These are phyloP conservation scores for Fraxinus greggii DNA, from an alignment of 305 asterid species.

Conservation along the genomic window DNA sequence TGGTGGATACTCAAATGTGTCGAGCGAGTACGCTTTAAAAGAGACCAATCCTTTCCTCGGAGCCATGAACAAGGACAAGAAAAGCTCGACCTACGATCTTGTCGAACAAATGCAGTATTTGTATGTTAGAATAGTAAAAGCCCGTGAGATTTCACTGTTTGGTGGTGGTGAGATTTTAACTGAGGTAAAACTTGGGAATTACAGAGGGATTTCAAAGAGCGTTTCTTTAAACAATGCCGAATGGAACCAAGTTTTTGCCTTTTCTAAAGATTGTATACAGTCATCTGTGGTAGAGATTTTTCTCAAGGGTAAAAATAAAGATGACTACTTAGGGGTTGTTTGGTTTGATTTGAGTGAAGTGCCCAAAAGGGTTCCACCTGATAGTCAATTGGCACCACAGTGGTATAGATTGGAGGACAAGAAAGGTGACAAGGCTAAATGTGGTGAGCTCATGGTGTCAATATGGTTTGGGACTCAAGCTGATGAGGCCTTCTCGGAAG, in stretches of 20 bases:
- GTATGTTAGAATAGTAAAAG: slow-evolving; percentile 66
- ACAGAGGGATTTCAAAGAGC: slow-evolving; percentile 67
- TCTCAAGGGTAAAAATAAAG: slow-evolving; percentile 60
- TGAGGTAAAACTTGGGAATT: slow-evolving; percentile 86
- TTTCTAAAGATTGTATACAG: slow-evolving; percentile 72
- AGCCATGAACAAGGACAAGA: slow-evolving; percentile 54
- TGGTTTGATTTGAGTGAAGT: slow-evolving; percentile 88
- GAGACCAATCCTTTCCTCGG: slow-evolving; percentile 85
- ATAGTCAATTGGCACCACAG: slow-evolving; percentile 83
- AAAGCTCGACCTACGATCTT: slow-evolving; percentile 72
- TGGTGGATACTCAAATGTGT: slow-evolving; percentile 34
- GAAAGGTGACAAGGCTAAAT: slow-evolving; percentile 64
- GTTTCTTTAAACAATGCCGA: slow-evolving; percentile 45
- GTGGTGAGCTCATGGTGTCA: slow-evolving; percentile 71
- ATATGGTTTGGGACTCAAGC: slow-evolving; percentile 95
- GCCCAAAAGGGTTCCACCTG: slow-evolving; percentile 82
- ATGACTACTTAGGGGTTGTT: slow-evolving; percentile 73
- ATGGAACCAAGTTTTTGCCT: slow-evolving; percentile 87
- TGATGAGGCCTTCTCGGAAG: slow-evolving; percentile 87
- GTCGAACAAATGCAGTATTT: slow-evolving; percentile 90
- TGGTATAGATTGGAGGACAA: slow-evolving; percentile 88
- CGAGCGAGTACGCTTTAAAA: slow-evolving; percentile 55
- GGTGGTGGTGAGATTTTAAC: slow-evolving; percentile 68
- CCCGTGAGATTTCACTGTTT: slow-evolving; percentile 45
- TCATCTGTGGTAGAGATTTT: slow-evolving; percentile 71